These are phyloP conservation scores for Pichia sp. DNA, from an alignment of 1,139 yeast genomes.

Conservation along the genomic window DNA sequence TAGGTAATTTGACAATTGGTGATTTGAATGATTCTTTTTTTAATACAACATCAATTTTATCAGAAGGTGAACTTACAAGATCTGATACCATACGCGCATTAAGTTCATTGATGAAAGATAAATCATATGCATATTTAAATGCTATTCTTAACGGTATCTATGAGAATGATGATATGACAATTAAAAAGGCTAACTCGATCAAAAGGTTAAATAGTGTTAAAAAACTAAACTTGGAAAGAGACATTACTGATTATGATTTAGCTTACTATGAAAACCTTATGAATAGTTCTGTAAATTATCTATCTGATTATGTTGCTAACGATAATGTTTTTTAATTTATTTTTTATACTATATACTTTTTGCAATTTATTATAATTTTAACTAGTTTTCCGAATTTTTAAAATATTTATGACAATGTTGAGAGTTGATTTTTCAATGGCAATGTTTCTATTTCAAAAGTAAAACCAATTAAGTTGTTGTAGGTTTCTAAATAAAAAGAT, in stretches of 20 bases:
- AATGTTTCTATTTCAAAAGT: no score
- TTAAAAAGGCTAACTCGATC: no score
- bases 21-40: background rate
- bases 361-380: background rate
- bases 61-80: background rate
- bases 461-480: no score
- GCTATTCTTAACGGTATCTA: slow-evolving; percentile 21
- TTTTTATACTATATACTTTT: background rate
- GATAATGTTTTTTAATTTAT: background rate
- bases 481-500: no score
- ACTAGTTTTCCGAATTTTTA: no score
- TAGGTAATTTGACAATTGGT: background rate
- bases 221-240: no score
- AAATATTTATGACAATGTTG: no score
- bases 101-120: slow-evolving; percentile 19
- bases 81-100: slow-evolving; percentile 3
- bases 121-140: slow-evolving; percentile 27
- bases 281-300: slow-evolving; percentile 25
- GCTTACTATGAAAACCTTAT: slow-evolving; percentile 19
- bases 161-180: slow-evolving; percentile 6
- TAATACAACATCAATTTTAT: background rate
- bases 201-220: no score
- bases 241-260: slow-evolving; percentile 21
- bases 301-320: slow-evolving; percentile 1
- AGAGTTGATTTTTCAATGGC: no score